These are phyloP conservation scores for Phyllosticta ampelicida DNA, from an alignment of 2,329 filamentous ascomycete genomes.

Conservation along the genomic window DNA sequence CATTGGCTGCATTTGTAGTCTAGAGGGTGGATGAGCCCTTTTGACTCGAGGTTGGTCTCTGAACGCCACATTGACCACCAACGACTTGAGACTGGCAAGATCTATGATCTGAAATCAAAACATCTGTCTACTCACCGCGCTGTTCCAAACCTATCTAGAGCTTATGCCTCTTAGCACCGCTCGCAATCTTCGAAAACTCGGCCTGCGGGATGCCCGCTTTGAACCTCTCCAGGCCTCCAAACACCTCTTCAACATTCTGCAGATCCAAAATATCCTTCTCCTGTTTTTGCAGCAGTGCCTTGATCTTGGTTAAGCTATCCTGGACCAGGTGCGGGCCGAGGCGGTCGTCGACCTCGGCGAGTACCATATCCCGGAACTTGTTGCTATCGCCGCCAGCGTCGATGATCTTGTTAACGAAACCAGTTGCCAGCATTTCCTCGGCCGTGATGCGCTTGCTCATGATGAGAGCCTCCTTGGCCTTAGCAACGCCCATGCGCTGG, in stretches of 20 bases:
- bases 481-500: conserved; percentile 63
- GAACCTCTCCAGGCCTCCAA: conserved; percentile 75
- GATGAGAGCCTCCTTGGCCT: conserved; percentile 86
- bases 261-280: conserved; percentile 62
- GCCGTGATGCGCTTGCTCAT: conserved; percentile 71
- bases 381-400: conserved; percentile 50
- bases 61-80: not conserved
- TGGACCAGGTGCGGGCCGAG: conserved; percentile 71
- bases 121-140: too few species aligned
- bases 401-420: conserved; percentile 82
- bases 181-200: conserved; percentile 77
- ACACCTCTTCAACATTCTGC: conserved; percentile 75
- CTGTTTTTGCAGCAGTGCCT: conserved; percentile 66
- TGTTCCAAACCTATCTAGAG: conserved; percentile 41
- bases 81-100: not conserved
- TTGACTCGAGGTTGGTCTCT: too few species aligned
- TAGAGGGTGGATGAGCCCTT: too few species aligned
- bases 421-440: conserved; percentile 61
- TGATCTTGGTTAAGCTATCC: conserved; percentile 72
- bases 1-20: too few species aligned
- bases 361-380: conserved; percentile 59
- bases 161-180: conserved; percentile 90
- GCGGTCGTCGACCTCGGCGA: conserved; percentile 69
- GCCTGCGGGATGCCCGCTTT: conserved; percentile 69
- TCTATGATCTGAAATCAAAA: too few species aligned